Base-by-base conservation (phyloP, 1,284 basidiomycete genomes). In the Fomitopsis betulina region DNA sequence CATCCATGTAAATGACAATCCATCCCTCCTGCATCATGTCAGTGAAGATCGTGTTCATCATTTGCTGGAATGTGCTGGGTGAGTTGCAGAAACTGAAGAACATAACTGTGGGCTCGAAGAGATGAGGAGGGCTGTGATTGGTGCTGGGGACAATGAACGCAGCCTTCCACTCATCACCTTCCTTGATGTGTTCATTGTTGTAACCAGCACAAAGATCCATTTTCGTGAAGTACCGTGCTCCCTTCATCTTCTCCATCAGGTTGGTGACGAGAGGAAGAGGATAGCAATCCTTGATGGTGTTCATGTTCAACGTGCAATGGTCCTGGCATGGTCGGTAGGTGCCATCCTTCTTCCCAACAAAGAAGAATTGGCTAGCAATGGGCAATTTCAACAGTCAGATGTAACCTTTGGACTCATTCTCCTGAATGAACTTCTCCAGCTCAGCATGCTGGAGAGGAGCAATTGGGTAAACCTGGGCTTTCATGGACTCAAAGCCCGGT, bases 291-390 rank as follows among this genome's bases (percentile, higher is more conserved):
- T n/a, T n/a, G n/a, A n/a, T n/a, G n/a, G n/a, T 72, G 33, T 57
- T 33, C 6, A 12, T 12, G 12, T 33, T 33, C 12, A 33, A 33
- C 32, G 12, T 33, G 12, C 32, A 12, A 35, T 68, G 78, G 54
- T 79, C 74, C 54, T 65, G 60, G 19, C 62, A 17, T 65, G 66
- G 62, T 2, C 72, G 63, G 0, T 75, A 62, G 0, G 61, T 54
- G 3, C 73, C 71, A 58, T 77, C 75, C 60, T 77, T 76, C 66
- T 79, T 79, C 45, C 69, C 69, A 25, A 76, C 70, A 55, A 77
- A 78, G 23, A 79, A 68, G 52, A 76, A 66, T 0, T 74, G 72
- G 0, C 73, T 58, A 0, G 58, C 69, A 45, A 65, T 64, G 0
- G 67, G 65, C 2, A 68, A 68, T 23, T 66, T 70, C 0, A 70